Base-by-base conservation (phyloP, 23 red algal species). In the Cyanidium caldarium region DNA sequence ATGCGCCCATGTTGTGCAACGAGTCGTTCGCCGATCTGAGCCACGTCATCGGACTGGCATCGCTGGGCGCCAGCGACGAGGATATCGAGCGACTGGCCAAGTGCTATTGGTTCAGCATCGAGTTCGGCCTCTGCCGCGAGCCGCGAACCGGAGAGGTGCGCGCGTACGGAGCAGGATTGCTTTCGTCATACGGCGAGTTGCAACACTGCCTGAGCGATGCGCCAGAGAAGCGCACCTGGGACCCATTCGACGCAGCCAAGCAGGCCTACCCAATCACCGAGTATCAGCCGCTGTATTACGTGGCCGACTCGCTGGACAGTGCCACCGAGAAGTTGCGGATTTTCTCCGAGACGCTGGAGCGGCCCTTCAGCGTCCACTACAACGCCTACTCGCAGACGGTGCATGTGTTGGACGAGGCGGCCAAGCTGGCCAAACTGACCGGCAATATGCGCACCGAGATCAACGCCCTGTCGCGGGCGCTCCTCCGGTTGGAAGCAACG, bases 71-170 rank as follows among this genome's bases (percentile, higher is more conserved):
- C 19, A 61, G 38, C 7, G 78, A 82, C 58, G 78, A 82, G 17
- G 78, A 70, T 58, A 73, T 82, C 21, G 78, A 72, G 25, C 40
- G 44, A 42, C 43, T 82, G 40, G 65, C 68, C 16, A 65, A 58
- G 41, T 58, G 57, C 33, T 82, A 82, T 42, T 82, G 78, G 78
- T 82, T 82, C 57, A 73, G 56, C 5, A 42, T 82, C 30, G 78
- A 82, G 38, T 82, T 82, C 40, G 78, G 78, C 29, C 57, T 82
- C 17, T 82, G 0, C 31, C 31, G 41, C 56, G 41, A 73, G 66
- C 20, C 34, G 12, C 10, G 17, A 14, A 25, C 10, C 19, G 10
- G 5, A 5, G 31, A 35, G 23, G 37, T 51, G 31, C 39, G 65
- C 19, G 78, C 78, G 12, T 82, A 82, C 34, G 78, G 78, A 7